Conservation (phyloP, 75 land plant genomes). For the Sequoiadendron giganteum region DNA sequence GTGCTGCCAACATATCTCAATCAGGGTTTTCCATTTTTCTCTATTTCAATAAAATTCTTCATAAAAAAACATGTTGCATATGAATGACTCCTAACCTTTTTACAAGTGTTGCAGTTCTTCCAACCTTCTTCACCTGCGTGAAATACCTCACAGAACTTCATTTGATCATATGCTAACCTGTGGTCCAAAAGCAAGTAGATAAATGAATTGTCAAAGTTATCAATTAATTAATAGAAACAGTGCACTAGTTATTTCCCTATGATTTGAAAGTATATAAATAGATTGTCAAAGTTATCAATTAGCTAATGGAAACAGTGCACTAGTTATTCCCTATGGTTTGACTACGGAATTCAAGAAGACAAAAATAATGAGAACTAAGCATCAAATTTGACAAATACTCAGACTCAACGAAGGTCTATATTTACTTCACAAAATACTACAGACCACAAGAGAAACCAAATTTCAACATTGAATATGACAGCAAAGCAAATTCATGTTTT, state of each 20-base stretch:
- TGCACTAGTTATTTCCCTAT: background rate
- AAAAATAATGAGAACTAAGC: background rate
- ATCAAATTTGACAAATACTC: background rate
- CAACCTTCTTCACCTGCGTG: conserved; percentile 62
- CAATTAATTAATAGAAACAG: background rate
- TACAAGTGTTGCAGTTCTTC: conserved; percentile 56
- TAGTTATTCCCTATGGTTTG: background rate
- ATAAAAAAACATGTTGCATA: background rate
- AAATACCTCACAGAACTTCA: conserved; percentile 49
- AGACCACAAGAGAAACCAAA: background rate
- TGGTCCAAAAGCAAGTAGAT: background rate
- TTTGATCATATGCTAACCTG: conserved; percentile 60
- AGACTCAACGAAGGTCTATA: background rate
- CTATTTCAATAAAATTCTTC: no score
- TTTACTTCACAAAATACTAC: background rate
- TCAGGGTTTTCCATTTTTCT: no score
- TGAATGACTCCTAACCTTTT: conserved; percentile 39
- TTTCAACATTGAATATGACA: background rate
- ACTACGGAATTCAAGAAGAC: background rate
- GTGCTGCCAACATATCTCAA: no score
- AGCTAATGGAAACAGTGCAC: background rate
- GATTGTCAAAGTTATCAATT: background rate
- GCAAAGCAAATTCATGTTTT: background rate
- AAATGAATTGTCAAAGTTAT: background rate
- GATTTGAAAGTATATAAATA: background rate